Base-by-base conservation (phyloP, 2,329 filamentous ascomycete genomes). In the Talaromyces sp. region DNA sequence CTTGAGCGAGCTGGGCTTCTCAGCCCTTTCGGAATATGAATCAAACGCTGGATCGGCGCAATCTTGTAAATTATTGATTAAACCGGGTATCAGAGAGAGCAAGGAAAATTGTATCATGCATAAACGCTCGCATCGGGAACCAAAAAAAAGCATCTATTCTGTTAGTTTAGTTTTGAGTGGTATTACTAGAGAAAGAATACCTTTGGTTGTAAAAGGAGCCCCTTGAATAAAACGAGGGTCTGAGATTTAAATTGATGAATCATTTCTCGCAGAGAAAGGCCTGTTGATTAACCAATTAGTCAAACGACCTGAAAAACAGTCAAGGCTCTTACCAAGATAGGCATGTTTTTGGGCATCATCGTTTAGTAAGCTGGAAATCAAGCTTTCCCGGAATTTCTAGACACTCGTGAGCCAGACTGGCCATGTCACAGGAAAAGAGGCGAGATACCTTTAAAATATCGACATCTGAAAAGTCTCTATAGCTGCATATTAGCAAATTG, bases 41-140 rank as follows among this genome's bases (percentile, higher is more conserved):
- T 97, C 89, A 74, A 98, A 85, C 52, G 93, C 89, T n/a, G 95
- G 95, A 72, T 96, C 92, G 56, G 95, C 94, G 70, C 91, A 96
- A 78, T 99, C 95, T 77, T 96, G 89, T n/a, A 99, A 84, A 69
- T 90, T 92, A 70, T 91, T 87, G 70, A 98, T 88, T 61, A 99
- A 85, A 63, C 93, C 92, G 54, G 95, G 95, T 79, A 99, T 96
- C 70, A 99, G 82, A 59, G 94, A 97, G 68, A 99, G 89, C 53
- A 99, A 85, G 51, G 94, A 95, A 79, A 98, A 99, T 76, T 99
- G 95, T 78, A 96, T 93, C 90, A 98, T 96, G 84, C 95, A 99
- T 68, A 99, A 81, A 66, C 90, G 86, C 76, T 99, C 95, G 76
- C 95, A 98, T 69, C 92, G 88, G n/a, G 94, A 92, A 65, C 95